Evolutionary conservation across 306 rosid genomes (phyloP).

Genomic region (Prinsepia uniflora): DNA sequence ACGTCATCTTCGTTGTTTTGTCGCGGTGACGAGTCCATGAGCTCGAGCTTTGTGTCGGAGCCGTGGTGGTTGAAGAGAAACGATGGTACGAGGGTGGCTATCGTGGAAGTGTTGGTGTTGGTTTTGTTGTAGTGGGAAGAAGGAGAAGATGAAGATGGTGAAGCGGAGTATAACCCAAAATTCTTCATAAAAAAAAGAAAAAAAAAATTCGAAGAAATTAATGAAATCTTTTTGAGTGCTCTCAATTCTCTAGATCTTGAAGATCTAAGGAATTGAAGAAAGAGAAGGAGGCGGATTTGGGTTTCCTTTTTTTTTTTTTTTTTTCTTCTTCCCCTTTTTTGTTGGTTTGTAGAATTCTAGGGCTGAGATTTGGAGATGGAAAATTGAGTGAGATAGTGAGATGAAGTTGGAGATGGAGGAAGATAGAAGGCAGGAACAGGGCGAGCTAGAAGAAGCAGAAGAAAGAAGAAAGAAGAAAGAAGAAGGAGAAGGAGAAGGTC

Average conservation of each 20-base stretch:
- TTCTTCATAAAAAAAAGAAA: constrained; percentile 23
- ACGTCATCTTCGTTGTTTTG: neutral
- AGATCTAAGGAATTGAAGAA: constrained; percentile 12
- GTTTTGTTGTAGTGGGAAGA: constrained; percentile 8
- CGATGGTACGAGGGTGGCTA: neutral
- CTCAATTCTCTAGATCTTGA: constrained; percentile 17
- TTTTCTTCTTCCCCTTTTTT: neutral
- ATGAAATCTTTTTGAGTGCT: neutral
- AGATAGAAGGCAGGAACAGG: neutral
- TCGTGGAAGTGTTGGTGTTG: neutral
- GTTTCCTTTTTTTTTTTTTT: neutral
- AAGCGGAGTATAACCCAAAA: constrained; percentile 18
- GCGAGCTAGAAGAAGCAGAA: too few relatives aligned
- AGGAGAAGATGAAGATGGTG: constrained; percentile 12
- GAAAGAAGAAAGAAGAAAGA: neutral
- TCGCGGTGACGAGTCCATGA: constrained; percentile 28
- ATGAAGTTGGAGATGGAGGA: neutral
- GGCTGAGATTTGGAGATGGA: constrained; percentile 15
- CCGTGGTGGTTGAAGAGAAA: neutral
- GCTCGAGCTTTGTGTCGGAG: constrained; percentile 30
- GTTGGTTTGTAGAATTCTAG: constrained; percentile 7
- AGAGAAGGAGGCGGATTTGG: constrained; percentile 9
- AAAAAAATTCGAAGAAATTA: neutral
- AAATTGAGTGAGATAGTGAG: neutral
- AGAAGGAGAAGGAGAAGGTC: neutral